A percentile compares a stretch with the other conserved stretches of the same genome.
These are phyloP conservation scores for Yamadazyma phyllophila DNA, from an alignment of 805 yeast species.

Conservation along the genomic window DNA sequence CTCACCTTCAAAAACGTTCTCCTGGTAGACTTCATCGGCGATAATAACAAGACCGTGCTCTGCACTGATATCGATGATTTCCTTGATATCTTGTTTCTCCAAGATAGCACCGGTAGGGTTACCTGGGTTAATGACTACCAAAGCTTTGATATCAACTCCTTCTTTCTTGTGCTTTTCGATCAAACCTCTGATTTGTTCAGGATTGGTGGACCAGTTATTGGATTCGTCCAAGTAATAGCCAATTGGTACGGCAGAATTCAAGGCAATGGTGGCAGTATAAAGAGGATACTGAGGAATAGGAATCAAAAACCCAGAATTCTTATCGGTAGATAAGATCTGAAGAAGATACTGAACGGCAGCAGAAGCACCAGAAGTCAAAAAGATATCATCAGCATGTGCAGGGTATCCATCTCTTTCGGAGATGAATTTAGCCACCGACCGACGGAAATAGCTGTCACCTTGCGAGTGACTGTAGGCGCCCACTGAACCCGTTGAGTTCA, in stretches of 20 bases:
- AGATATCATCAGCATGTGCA: slow-evolving; percentile 70
- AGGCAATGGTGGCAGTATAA: slow-evolving; percentile 90
- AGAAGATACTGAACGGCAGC: slow-evolving; percentile 83
- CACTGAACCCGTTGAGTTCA: slow-evolving; percentile 69
- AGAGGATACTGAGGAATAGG: slow-evolving; percentile 99
- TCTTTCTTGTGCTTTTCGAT: slow-evolving; percentile 47
- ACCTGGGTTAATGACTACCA: slow-evolving; percentile 96
- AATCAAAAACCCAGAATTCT: slow-evolving; percentile 73
- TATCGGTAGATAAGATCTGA: slow-evolving; percentile 65
- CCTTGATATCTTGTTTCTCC: slow-evolving; percentile 60
- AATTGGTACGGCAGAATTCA: slow-evolving; percentile 77
- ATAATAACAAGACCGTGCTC: slow-evolving; percentile 79
- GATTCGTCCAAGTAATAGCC: slow-evolving; percentile 85
- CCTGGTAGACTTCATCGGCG: slow-evolving; percentile 98
- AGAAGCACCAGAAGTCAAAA: slow-evolving; percentile 92
- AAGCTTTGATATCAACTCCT: slow-evolving; percentile 66
- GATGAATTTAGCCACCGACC: slow-evolving; percentile 81
- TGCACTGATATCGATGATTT: slow-evolving; percentile 77
- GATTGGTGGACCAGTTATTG: slow-evolving; percentile 79
- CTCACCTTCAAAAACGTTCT: slow-evolving; percentile 78
- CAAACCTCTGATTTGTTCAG: slow-evolving; percentile 57
- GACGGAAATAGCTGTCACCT: slow-evolving; percentile 72
- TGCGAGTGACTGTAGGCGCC: slow-evolving; percentile 97
- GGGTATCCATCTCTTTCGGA: slow-evolving; percentile 60
- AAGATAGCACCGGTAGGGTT: slow-evolving; percentile 95